phyloP scores from a whole-genome alignment of 2,329 filamentous ascomycete species.

The Aspergillus fumigatus region DNA sequence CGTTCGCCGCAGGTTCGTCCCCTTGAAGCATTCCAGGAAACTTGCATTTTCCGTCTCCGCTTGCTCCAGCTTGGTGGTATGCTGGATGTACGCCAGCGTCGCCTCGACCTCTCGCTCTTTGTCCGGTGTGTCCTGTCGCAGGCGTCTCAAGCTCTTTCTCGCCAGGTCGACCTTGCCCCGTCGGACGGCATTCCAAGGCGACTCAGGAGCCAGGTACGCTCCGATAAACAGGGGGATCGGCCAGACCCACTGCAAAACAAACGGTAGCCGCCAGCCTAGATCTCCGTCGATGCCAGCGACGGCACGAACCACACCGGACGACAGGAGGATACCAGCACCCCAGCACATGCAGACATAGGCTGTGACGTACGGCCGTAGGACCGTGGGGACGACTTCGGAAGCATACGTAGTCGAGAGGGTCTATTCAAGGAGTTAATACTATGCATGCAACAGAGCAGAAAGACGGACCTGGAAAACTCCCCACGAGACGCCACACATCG shows the following conservation, averaged over 20 bases:
- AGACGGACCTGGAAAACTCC: slow-evolving; percentile 8
- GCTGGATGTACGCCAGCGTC: slow-evolving; percentile 80
- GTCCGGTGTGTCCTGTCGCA: slow-evolving; percentile 1
- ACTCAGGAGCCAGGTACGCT: slow-evolving; percentile 28
- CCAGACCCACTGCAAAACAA: slow-evolving; percentile 17
- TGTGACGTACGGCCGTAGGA: slow-evolving; percentile 26
- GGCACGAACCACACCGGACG: slow-evolving; percentile 21
- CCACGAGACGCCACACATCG: slow-evolving; percentile 9
- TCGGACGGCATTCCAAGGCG: slow-evolving; percentile 27
- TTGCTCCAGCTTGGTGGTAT: slow-evolving; percentile 74
- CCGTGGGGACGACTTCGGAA: slow-evolving; percentile 28
- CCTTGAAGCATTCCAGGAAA: slow-evolving; percentile 78
- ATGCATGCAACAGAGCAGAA: not conserved
- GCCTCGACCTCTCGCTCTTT: slow-evolving; percentile 44
- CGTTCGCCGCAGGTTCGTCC: slow-evolving; percentile 68
- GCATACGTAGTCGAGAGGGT: slow-evolving; percentile 19
- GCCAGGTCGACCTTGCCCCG: slow-evolving; percentile 1
- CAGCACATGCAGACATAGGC: slow-evolving; percentile 26
- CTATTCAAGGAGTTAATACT: not conserved
- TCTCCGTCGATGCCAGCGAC: slow-evolving; percentile 13
- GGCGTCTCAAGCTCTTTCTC: slow-evolving; percentile 1
- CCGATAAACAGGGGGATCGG: slow-evolving; percentile 20
- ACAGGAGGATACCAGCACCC: slow-evolving; percentile 22
- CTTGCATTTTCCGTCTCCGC: slow-evolving; percentile 64
- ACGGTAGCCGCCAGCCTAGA: slow-evolving; percentile 15